Base-by-base conservation (phyloP, 345 rosid species). In the Litchi chinensis region DNA sequence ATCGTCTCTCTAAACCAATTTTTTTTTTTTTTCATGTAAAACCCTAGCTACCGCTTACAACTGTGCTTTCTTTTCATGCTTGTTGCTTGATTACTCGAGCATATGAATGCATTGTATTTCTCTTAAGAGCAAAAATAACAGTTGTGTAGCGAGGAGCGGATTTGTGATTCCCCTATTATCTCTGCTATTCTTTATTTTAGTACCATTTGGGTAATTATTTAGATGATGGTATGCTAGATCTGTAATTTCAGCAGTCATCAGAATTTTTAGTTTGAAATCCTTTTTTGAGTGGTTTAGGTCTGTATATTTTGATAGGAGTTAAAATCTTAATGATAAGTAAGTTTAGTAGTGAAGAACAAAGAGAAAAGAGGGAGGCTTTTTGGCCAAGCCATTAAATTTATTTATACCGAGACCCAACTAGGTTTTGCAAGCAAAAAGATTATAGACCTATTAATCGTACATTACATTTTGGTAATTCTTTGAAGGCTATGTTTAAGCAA, bases 401-500 rank as follows among this genome's bases (percentile, higher is more conserved):
- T 44, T 59, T 59, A 8, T 59, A 59, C 11, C 9, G 65, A 19
- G 65, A 21, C 65, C 65, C 28, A 60, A 9, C 65, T 60, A 60
- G 65, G 65, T 60, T 60, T 60, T 21, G 65, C 28, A 60, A 60
- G 16, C 76, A 26, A 3, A 15, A 15, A 24, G 28, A 54, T 71
- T 28, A 6, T 52, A 52, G 22, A 21, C 28, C 12, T 57, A 15
- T 66, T 68, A 21, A 32, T 21, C 2, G 7, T 1, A 16, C 43
- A 10, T 18, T 12, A 46, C 1, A 13, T 3, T 19, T 5, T 22
- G 12, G 28, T 18, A 67, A 16, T 67, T 67, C 24, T 77, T 13
- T 62, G 5, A 6, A 69, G 44, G 63, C 64, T 56, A 37, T 56
- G 21, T 52, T 56, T 72, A 32, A 32, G 83, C 43, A 63, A 32